These are phyloP conservation scores for Silene uniflora DNA, from an alignment of 148 eudicot species.

Conservation along the genomic window DNA sequence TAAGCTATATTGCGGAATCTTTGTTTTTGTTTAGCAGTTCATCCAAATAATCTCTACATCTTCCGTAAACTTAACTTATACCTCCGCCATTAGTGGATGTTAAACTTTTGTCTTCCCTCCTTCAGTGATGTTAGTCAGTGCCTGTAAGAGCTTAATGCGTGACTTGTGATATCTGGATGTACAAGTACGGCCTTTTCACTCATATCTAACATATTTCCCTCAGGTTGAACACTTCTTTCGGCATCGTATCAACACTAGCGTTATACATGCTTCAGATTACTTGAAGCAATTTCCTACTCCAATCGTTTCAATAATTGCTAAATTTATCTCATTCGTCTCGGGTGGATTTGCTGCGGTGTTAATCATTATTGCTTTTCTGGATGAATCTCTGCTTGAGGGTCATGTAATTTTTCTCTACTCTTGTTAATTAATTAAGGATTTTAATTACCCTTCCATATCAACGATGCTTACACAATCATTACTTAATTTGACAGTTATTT, in stretches of 20 bases:
- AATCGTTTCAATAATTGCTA: slow-evolving; percentile 67
- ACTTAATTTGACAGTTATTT: slow-evolving; percentile 58
- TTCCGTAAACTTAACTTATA: no score
- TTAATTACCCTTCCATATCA: neutral
- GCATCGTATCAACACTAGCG: slow-evolving; percentile 80
- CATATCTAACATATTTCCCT: neutral
- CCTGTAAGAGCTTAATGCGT: neutral
- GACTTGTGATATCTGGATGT: neutral
- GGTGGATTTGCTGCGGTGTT: slow-evolving; percentile 96
- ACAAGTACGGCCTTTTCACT: neutral
- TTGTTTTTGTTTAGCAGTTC: no score
- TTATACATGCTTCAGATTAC: slow-evolving; percentile 77
- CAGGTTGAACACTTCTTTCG: slow-evolving; percentile 96
- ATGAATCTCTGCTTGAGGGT: slow-evolving; percentile 96
- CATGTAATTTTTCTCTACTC: slow-evolving; percentile 61
- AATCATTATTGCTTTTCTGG: slow-evolving; percentile 84
- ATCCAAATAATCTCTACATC: no score
- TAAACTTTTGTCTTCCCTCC: neutral
- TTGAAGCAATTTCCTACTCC: slow-evolving; percentile 95
- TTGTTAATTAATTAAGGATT: neutral
- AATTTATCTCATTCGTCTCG: slow-evolving; percentile 81
- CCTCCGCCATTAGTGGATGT: neutral
- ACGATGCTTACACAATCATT: neutral
- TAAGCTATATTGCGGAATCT: no score
- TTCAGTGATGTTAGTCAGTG: no score